Percentiles rank a stretch among this genome's conserved stretches.
phyloP scores from a whole-genome alignment of 257 asterid genomes.

The Rhazya stricta region DNA sequence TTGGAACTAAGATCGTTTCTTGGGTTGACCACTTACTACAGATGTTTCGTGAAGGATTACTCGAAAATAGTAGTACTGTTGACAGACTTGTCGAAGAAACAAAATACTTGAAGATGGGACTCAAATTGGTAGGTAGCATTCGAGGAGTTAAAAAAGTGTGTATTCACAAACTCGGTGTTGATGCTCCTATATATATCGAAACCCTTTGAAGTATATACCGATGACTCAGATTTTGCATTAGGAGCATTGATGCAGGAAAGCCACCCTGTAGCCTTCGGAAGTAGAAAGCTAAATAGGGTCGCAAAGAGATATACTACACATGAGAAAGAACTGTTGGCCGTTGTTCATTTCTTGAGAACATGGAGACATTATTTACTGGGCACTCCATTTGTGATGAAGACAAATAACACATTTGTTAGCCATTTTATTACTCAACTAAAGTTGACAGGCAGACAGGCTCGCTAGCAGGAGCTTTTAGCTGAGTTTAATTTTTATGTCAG shows the following conservation, averaged over 20 bases:
- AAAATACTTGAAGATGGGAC: neutral
- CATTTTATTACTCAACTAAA: neutral
- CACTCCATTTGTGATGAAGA: neutral
- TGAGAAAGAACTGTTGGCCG: neutral
- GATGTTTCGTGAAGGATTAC: neutral
- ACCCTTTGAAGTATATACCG: neutral
- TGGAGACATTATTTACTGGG: neutral
- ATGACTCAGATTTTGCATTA: neutral
- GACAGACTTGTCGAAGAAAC: neutral
- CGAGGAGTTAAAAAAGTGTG: neutral
- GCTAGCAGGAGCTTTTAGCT: too few relatives aligned
- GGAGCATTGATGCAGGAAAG: neutral
- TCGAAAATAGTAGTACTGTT: neutral
- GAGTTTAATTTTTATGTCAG: too few relatives aligned
- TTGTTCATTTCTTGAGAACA: neutral
- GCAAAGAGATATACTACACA: neutral
- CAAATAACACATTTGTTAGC: neutral
- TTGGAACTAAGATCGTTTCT: neutral
- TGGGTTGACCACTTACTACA: slow-evolving; percentile 1
- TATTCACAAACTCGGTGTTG: neutral
- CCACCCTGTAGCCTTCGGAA: neutral
- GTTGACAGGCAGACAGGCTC: too few relatives aligned
- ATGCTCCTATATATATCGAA: neutral
- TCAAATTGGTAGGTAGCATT: neutral
- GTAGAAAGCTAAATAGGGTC: neutral